A percentile compares a stretch with the other conserved stretches of the same genome.
Conservation (phyloP, 2,329 filamentous ascomycete genomes). For the Colletotrichum orchidophilum region DNA sequence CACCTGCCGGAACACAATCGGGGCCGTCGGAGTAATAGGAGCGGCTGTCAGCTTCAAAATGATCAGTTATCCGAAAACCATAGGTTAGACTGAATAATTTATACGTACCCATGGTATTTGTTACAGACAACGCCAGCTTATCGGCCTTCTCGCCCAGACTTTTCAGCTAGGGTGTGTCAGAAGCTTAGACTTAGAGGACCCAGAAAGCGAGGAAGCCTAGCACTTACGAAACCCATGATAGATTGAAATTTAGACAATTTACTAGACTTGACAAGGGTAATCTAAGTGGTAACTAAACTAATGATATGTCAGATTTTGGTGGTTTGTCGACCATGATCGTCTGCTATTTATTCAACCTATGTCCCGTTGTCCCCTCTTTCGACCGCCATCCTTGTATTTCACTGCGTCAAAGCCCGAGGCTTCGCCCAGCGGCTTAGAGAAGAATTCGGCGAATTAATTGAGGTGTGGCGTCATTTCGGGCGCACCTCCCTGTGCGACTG, state of each 20-base stretch:
- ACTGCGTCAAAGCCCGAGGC: background rate
- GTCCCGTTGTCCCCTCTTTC: too few species aligned
- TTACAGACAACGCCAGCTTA: background rate
- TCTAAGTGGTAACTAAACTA: background rate
- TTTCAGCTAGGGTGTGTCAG: background rate
- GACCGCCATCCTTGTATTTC: background rate
- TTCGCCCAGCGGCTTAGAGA: background rate
- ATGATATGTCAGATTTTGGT: too few species aligned
- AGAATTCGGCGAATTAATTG: background rate
- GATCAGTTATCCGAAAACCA: background rate
- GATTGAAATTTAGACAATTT: too few species aligned
- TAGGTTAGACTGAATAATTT: too few species aligned
- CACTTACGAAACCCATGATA: slow-evolving; percentile 6
- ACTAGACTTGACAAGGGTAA: too few species aligned
- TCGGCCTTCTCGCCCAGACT: background rate
- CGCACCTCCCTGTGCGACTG: too few species aligned
- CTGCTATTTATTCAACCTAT: background rate
- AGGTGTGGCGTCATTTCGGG: background rate
- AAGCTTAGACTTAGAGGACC: too few species aligned
- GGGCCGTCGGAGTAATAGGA: background rate
- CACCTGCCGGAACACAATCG: background rate
- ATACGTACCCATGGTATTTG: background rate
- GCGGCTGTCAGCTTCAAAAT: background rate
- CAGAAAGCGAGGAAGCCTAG: too few species aligned
- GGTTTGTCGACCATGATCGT: background rate